These are phyloP conservation scores for Coleophoma crateriformis DNA, from an alignment of 2,329 filamentous ascomycete species.

Conservation along the genomic window DNA sequence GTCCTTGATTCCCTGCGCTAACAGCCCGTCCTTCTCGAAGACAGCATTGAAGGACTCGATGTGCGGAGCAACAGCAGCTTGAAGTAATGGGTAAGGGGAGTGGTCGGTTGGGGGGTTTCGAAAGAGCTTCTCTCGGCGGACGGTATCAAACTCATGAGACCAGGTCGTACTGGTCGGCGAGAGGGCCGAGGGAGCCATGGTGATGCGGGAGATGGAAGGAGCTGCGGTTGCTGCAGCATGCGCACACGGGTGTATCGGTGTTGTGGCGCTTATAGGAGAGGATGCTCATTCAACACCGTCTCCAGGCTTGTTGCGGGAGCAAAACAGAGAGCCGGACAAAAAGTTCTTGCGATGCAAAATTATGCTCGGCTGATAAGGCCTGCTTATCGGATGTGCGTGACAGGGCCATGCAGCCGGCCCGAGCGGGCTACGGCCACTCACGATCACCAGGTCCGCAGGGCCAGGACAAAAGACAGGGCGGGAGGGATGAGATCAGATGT, in stretches of 20 bases:
- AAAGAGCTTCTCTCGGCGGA: constrained; percentile 85
- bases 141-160: constrained; percentile 80
- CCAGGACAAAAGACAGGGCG: too few relatives aligned
- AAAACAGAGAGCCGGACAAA: neutral
- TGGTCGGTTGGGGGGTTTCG: constrained; percentile 80
- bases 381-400: neutral
- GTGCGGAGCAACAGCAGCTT: constrained; percentile 83
- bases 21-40: constrained; percentile 66
- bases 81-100: constrained; percentile 81
- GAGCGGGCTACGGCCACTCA: too few relatives aligned
- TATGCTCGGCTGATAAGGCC: neutral
- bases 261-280: neutral
- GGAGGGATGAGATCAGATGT: too few relatives aligned
- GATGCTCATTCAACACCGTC: neutral
- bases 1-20: constrained; percentile 75
- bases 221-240: neutral
- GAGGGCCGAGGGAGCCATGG: constrained; percentile 10
- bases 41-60: constrained; percentile 94
- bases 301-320: neutral
- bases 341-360: neutral
- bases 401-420: too few relatives aligned
- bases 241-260: neutral
- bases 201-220: neutral
- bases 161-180: constrained; percentile 61
- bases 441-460: too few relatives aligned